A percentile compares a stretch with the other conserved stretches of the same genome.
phyloP scores from a whole-genome alignment of 2,329 filamentous ascomycete genomes.

The Laburnicola sp. region DNA sequence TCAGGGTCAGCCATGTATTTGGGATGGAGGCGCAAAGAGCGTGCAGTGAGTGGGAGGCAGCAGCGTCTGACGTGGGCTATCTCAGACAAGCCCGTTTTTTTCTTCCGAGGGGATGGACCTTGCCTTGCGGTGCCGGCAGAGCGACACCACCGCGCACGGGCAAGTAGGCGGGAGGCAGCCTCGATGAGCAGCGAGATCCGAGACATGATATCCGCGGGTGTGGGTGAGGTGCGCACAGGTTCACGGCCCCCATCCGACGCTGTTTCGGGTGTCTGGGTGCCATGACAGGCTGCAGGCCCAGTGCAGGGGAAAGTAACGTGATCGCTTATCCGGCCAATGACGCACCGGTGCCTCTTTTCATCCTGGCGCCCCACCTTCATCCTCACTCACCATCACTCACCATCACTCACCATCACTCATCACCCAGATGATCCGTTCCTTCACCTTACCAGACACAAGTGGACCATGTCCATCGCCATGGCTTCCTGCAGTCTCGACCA shows the following conservation, averaged over 20 bases:
- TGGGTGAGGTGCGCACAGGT: conserved; percentile 2
- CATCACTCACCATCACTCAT: neutral
- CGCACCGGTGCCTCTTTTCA: neutral
- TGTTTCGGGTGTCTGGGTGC: neutral
- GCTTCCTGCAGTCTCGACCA: conserved; percentile 5
- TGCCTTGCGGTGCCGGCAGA: conserved; percentile 15
- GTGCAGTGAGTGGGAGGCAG: conserved; percentile 17
- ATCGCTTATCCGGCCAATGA: conserved; percentile 6
- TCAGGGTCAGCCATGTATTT: conserved; percentile 32
- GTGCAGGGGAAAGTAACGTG: conserved; percentile 3
- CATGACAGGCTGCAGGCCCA: neutral
- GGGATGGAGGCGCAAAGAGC: conserved; percentile 24
- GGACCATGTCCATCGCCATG: conserved; percentile 13
- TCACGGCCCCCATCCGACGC: neutral
- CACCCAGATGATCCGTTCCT: neutral
- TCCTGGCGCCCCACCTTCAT: neutral
- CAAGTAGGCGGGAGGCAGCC: conserved; percentile 3
- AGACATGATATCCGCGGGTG: conserved; percentile 15
- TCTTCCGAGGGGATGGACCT: conserved; percentile 13
- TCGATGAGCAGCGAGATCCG: conserved; percentile 12
- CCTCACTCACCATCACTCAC: neutral
- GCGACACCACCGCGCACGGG: conserved; percentile 12
- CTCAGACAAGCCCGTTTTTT: conserved; percentile 21
- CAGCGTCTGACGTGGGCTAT: conserved; percentile 28
- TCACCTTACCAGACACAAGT: neutral